Evolutionary conservation across 192 early-diverging fungal genomes (phyloP), one percentile per base, ranked within the genome.

Genomic region (Dissophora ornata): DNA sequence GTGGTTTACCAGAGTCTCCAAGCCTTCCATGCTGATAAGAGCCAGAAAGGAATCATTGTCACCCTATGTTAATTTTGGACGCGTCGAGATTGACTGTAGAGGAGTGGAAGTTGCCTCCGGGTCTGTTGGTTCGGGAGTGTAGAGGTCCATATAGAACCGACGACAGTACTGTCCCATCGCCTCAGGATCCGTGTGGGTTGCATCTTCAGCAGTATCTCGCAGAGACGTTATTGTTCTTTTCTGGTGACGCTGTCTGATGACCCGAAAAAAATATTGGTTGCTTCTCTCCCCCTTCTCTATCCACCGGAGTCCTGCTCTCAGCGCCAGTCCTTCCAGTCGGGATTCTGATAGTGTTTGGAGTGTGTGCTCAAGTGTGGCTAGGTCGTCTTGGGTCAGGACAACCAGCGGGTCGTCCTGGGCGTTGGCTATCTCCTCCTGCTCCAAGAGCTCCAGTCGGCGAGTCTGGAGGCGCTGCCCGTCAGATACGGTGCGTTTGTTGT

Each of bases 221-320:
- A 60, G 41, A 7, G 34, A 0, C 11, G 18, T 28, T 33, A 67
- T 68, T 25, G 21, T 5, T 48, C 57, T 21, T 13, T 58, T 41
- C 6, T 25, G 24, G 1, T 9, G 18, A 16, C 66, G 50, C n/a
- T 79, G 48, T 64, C 49, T 47, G 47, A 79, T 34, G 16, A 18
- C n/a, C 0, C 41, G 10, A 15, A 42, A 65, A 32, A 79, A 79
- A 33, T 64, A 79, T 15, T 52, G 36, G 22, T 44, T 79, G 48
- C 36, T 79, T 5, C 59, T 0, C 24, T 79, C 65, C 5, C 74
- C 74, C 10, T 62, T 22, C 15, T 79, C 74, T 13, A 13, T 34
- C 74, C 65, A 79, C 0, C 38, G 41, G 8, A 33, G 1, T 0
- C 70, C 46, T 8, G 70, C 42, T 9, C 56, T 22, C 1, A 64